phyloP scores from a whole-genome alignment of 495 filamentous ascomycete species.

The Tuber brumale region DNA sequence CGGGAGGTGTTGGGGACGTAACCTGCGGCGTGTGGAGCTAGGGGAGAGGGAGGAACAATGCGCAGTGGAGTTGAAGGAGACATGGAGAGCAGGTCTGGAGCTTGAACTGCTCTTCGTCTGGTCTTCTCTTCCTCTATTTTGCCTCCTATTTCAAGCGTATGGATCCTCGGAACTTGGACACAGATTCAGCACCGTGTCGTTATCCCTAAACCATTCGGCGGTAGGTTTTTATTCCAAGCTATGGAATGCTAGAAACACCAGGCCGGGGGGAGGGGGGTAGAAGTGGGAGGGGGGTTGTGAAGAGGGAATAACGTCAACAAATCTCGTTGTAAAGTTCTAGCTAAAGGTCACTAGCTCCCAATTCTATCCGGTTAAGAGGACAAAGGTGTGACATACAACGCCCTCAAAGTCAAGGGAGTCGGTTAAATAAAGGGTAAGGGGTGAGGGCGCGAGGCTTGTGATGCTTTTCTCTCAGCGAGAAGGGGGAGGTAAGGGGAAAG shows the following conservation, averaged over 20 bases:
- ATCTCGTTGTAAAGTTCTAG: background rate
- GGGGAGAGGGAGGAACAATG: slow-evolving; percentile 19
- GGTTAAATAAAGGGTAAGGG: background rate
- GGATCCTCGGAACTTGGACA: background rate
- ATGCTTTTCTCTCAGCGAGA: background rate
- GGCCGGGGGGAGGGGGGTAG: background rate
- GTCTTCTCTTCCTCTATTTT: slow-evolving; percentile 1
- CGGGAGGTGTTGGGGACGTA: slow-evolving; percentile 13
- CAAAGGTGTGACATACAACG: background rate
- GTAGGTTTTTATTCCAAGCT: background rate
- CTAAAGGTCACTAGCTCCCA: background rate
- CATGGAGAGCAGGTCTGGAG: slow-evolving; percentile 4
- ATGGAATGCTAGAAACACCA: background rate
- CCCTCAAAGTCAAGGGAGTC: background rate
- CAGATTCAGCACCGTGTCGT: background rate
- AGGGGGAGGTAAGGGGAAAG: background rate
- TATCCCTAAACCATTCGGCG: background rate
- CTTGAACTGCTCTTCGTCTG: background rate
- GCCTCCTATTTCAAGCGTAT: slow-evolving; percentile 3
- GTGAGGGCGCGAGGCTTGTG: background rate
- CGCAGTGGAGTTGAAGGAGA: slow-evolving; percentile 14
- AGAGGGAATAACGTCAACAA: background rate
- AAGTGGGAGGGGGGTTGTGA: background rate
- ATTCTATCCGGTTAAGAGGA: background rate
- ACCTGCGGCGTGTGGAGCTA: slow-evolving; percentile 20